Base-by-base conservation (phyloP, 192 early-diverging fungal species). In the Gamsiella multidivaricata region DNA sequence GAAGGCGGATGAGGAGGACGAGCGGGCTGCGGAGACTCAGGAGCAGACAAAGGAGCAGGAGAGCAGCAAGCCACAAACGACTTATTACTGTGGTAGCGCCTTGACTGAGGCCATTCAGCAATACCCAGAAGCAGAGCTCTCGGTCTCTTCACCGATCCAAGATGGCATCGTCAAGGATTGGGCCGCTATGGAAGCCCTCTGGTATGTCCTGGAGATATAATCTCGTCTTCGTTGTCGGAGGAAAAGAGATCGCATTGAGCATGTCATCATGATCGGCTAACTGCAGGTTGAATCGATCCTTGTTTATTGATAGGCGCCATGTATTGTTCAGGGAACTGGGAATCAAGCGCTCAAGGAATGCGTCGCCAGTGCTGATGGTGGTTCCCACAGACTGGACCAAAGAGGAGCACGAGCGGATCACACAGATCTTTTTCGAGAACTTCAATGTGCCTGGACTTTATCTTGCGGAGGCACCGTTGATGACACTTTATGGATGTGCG, bases 381-480 rank as follows among this genome's bases (percentile, higher is more conserved):
- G 86, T 95, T 4, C 97, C 97, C n/a, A 81, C 86, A 37, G 66
- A 80, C 37, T 98, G 95, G 96, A 85, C 90, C 17, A 94, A 93
- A 61, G 72, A 85, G 8, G 92, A 97, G 50, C 82, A 89, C 54
- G 94, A 95, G 81, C 83, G 86, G 10, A 85, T 92, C 31, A 88
- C 92, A 18, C 94, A 96, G 80, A 91, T 97, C 39, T 89, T 93
- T 58, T 99, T 99, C 83, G 97, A 99, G 81, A 86, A 91, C 23
- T 84, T 97, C 54, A 97, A 99, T 73, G 88, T 90, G 14, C 93
- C 95, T 8, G 88, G 88, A 18, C 80, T 99, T 26, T 88, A 90
- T 58, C 84, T 98, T 45, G 83, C 91, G 23, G 94, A 96, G 51
- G 93, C 96, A 69, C 93, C 96, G 11, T 82, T 97, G 49, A 81